Conservation (phyloP, 805 yeast genomes). For the Candida krabiensis region DNA sequence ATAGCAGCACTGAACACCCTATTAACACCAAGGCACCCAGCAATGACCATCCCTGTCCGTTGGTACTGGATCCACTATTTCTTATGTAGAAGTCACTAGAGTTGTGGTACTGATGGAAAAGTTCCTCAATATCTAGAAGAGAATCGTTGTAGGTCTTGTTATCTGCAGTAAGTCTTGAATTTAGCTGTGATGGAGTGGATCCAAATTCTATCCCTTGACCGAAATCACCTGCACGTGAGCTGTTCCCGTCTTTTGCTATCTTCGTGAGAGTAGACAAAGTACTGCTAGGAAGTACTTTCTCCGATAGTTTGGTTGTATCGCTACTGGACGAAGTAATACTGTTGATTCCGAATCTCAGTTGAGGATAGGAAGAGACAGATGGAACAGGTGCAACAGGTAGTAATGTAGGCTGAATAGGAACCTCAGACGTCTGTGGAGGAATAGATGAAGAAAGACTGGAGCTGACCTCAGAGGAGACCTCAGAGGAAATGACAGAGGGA, state of each 20-base stretch:
- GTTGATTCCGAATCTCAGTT: too few species aligned
- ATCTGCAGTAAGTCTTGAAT: neutral
- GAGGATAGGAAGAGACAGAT: neutral
- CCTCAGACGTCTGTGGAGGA: neutral
- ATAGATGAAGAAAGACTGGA: neutral
- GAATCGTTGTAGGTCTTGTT: neutral
- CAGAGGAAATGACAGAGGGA: neutral
- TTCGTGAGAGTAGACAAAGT: slow-evolving; percentile 2
- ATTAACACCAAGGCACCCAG: slow-evolving; percentile 24
- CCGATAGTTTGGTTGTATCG: neutral
- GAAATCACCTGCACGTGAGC: neutral
- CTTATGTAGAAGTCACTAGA: slow-evolving; percentile 6
- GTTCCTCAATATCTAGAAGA: slow-evolving; percentile 6
- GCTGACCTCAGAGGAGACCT: neutral
- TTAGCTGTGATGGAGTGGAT: neutral
- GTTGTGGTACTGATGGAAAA: slow-evolving; percentile 20
- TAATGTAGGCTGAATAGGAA: too few species aligned
- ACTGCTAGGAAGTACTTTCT: too few species aligned
- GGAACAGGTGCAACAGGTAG: neutral
- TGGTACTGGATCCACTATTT: slow-evolving; percentile 11
- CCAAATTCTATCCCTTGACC: neutral
- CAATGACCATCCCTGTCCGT: slow-evolving; percentile 16
- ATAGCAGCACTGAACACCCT: slow-evolving; percentile 20
- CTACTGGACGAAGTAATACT: neutral
- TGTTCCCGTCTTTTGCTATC: neutral